Conservation (phyloP, 495 filamentous ascomycete species). For the Collariella sp. region DNA sequence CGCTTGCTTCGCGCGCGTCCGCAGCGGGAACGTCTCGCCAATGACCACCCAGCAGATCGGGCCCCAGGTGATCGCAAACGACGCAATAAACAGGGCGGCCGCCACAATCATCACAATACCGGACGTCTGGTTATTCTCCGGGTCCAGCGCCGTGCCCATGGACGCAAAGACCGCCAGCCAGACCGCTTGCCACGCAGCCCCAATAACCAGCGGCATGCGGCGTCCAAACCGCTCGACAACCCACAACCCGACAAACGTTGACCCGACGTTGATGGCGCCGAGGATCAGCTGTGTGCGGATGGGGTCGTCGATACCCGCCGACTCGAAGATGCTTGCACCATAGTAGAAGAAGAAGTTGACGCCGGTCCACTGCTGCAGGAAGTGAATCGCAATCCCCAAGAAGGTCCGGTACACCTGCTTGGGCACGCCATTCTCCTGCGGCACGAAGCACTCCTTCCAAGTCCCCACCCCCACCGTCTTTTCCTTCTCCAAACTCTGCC, state of each 20-base stretch:
- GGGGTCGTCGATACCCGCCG: conserved; percentile 53
- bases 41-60: conserved; percentile 71
- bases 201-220: conserved; percentile 54
- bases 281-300: conserved; percentile 63
- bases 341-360: conserved; percentile 54
- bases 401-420: conserved; percentile 60
- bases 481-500: conserved; percentile 53
- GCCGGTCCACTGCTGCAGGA: conserved; percentile 57
- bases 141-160: conserved; percentile 43
- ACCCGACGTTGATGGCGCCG: conserved; percentile 60
- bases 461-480: conserved; percentile 38
- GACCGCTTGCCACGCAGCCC: conserved; percentile 56
- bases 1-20: conserved; percentile 62
- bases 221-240: conserved; percentile 60
- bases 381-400: conserved; percentile 59
- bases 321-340: conserved; percentile 50
- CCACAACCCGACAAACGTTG: conserved; percentile 59
- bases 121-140: conserved; percentile 40
- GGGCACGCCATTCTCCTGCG: conserved; percentile 34
- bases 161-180: conserved; percentile 65
- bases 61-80: conserved; percentile 64
- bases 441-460: conserved; percentile 53
- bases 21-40: conserved; percentile 66
- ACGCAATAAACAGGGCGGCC: conserved; percentile 59
- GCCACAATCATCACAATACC: conserved; percentile 67